Evolutionary conservation across 1,284 basidiomycete species (phyloP).

Genomic region (Retiboletus fuscus): DNA sequence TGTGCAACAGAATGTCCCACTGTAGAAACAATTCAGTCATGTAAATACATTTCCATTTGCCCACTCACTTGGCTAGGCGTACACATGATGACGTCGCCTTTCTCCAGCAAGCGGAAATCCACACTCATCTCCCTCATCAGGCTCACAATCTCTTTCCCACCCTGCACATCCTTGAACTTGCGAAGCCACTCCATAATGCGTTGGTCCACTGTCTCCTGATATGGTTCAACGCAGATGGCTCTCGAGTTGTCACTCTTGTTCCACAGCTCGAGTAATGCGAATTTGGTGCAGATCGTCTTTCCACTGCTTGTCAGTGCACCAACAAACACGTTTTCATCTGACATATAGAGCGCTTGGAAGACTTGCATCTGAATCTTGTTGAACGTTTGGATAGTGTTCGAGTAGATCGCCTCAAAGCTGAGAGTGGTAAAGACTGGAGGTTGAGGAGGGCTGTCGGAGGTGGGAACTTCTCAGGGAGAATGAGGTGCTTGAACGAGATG

Average conservation of each 20-base stretch:
- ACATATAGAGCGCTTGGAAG: constrained; percentile 96
- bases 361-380: constrained; percentile 54
- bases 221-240: constrained; percentile 96
- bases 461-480: constrained; percentile 96
- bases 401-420: constrained; percentile 57
- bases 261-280: constrained; percentile 94
- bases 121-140: no score
- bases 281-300: constrained; percentile 97
- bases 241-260: constrained; percentile 86
- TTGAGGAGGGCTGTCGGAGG: constrained; percentile 93
- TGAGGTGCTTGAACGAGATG: constrained; percentile 97
- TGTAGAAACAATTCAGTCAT: constrained; percentile 52
- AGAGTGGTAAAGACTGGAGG: constrained; percentile 89
- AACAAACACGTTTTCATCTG: constrained; percentile 96
- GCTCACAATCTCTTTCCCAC: constrained; percentile 67
- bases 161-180: constrained; percentile 87
- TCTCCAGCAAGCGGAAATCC: no score
- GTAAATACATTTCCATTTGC: neutral
- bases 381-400: no score
- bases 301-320: constrained; percentile 96
- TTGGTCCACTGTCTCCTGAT: constrained; percentile 95
- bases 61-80: constrained; percentile 83
- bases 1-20: constrained; percentile 94
- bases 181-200: constrained; percentile 89
- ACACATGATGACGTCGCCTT: constrained; percentile 72